Conservation (phyloP, 805 yeast species). For the Saturnispora halmiae region DNA sequence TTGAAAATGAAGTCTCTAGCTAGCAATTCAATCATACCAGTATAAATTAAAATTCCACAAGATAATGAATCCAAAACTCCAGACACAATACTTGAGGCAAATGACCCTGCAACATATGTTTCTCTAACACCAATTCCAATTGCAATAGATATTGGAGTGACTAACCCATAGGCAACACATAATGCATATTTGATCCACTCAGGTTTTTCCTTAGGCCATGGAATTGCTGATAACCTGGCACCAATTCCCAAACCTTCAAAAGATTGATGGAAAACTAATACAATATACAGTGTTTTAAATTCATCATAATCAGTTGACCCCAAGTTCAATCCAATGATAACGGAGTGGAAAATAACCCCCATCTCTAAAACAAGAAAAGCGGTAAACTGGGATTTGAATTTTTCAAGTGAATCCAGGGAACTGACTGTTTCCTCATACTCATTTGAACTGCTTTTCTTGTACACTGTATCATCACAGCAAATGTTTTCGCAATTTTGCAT, state of each 20-base stretch:
- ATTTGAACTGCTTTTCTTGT: constrained; percentile 2
- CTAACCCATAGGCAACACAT: constrained; percentile 40
- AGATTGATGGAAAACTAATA: constrained; percentile 58
- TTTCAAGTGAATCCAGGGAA: constrained; percentile 2
- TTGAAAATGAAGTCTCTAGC: constrained; percentile 62
- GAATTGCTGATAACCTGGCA: constrained; percentile 51
- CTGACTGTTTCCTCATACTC: constrained; percentile 9
- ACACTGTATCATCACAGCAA: constrained; percentile 5
- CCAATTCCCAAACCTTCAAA: constrained; percentile 82
- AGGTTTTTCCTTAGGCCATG: constrained; percentile 29
- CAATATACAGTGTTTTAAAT: constrained; percentile 59
- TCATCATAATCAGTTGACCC: constrained; percentile 62
- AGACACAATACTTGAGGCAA: constrained; percentile 48
- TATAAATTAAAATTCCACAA: constrained; percentile 64
- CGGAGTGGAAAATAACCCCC: constrained; percentile 72
- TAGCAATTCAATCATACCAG: constrained; percentile 66
- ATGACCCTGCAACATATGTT: constrained; percentile 45
- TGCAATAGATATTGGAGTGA: constrained; percentile 66
- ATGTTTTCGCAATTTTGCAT: constrained; percentile 1
- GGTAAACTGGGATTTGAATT: constrained; percentile 15
- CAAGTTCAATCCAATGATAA: constrained; percentile 64
- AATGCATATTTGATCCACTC: constrained; percentile 36
- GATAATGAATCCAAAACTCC: constrained; percentile 68
- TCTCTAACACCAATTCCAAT: constrained; percentile 67
- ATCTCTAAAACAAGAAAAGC: constrained; percentile 39